Conservation (phyloP, 2,329 filamentous ascomycete species). For the Immersiporthe knoxdaviesiana region DNA sequence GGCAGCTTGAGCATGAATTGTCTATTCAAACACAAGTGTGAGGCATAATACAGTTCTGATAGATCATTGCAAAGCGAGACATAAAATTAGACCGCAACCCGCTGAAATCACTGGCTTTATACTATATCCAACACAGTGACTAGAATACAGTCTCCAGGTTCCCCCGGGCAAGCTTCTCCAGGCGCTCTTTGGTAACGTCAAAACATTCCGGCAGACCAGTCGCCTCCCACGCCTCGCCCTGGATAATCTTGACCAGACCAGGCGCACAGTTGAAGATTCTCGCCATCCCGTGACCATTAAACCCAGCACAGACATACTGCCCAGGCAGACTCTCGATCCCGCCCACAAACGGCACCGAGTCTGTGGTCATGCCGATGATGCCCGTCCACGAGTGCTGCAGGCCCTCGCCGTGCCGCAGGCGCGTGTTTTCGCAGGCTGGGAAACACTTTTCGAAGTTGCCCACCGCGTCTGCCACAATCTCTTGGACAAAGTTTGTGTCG, state of each 20-base stretch:
- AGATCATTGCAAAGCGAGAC: too few species aligned
- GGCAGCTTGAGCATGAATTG: too few species aligned
- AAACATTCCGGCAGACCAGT: constrained; percentile 38
- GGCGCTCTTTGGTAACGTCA: not conserved
- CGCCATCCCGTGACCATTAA: constrained; percentile 52
- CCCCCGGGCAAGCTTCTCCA: constrained; percentile 13
- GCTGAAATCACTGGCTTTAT: too few species aligned
- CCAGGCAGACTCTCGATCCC: constrained; percentile 44
- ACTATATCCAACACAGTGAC: too few species aligned
- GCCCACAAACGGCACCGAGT: constrained; percentile 52
- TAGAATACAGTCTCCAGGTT: constrained; percentile 23
- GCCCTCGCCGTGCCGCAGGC: constrained; percentile 44
- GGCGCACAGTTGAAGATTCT: constrained; percentile 51
- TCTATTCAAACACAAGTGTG: too few species aligned
- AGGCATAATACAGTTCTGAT: too few species aligned
- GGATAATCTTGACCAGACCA: constrained; percentile 46
- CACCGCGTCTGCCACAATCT: constrained; percentile 44
- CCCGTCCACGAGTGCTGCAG: constrained; percentile 51
- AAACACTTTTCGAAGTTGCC: constrained; percentile 42
- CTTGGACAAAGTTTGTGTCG: constrained; percentile 44
- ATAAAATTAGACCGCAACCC: too few species aligned
- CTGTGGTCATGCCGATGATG: constrained; percentile 43
- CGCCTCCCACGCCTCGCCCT: constrained; percentile 42
- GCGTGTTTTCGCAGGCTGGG: constrained; percentile 33
- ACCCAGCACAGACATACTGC: constrained; percentile 54